phyloP scores from a whole-genome alignment of 495 filamentous ascomycete genomes.

The Halenospora varia region DNA sequence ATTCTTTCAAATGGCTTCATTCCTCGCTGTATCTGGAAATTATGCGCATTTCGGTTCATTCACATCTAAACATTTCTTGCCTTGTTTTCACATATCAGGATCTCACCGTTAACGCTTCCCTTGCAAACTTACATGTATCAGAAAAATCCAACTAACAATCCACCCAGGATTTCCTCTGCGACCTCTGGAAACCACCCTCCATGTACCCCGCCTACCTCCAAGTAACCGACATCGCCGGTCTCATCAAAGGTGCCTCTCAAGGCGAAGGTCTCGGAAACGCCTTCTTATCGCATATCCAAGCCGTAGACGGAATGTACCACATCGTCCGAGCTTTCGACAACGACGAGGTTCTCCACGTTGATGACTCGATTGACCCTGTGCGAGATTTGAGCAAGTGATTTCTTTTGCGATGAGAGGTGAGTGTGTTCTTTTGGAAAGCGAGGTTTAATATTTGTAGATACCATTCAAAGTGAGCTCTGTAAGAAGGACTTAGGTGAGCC shows the following conservation, averaged over 20 bases:
- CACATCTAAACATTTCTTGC: neutral
- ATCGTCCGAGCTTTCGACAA: slow-evolving; percentile 29
- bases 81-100: neutral
- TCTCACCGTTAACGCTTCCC: neutral
- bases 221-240: slow-evolving; percentile 30
- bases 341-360: slow-evolving; percentile 26
- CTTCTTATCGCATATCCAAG: slow-evolving; percentile 28
- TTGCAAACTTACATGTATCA: neutral
- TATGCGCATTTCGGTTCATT: neutral
- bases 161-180: slow-evolving; percentile 25
- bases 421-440: neutral
- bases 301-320: slow-evolving; percentile 29
- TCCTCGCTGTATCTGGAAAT: neutral
- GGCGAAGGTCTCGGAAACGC: slow-evolving; percentile 28
- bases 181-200: slow-evolving; percentile 26
- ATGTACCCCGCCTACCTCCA: slow-evolving; percentile 27
- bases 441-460: slow-evolving; percentile 15
- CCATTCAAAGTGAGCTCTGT: slow-evolving; percentile 31
- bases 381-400: slow-evolving; percentile 23
- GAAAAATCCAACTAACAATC: neutral
- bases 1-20: neutral
- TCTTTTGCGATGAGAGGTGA: neutral
- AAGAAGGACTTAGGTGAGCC: slow-evolving; percentile 29
- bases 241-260: slow-evolving; percentile 29
- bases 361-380: slow-evolving; percentile 31